phyloP scores from a whole-genome alignment of 2,329 filamentous ascomycete genomes.

The Pseudogymnoascus sp. region DNA sequence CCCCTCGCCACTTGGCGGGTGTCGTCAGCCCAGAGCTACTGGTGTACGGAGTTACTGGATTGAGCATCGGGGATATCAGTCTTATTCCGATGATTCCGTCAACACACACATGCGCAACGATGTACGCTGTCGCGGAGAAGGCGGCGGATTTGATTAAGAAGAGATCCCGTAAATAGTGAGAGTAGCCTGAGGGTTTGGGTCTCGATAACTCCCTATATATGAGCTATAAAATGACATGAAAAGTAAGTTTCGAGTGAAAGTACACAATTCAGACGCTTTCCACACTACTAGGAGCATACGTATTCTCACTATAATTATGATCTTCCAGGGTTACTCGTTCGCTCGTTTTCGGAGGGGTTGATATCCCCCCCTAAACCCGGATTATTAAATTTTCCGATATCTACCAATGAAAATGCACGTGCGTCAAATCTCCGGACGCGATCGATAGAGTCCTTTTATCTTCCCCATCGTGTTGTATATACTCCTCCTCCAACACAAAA shows the following conservation, averaged over 20 bases:
- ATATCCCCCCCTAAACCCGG: background rate
- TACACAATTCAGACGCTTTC: background rate
- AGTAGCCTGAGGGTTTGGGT: background rate
- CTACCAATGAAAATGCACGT: constrained; percentile 9
- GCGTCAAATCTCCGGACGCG: constrained; percentile 4
- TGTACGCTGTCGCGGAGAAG: constrained; percentile 17
- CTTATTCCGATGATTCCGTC: constrained; percentile 24
- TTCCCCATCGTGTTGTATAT: background rate
- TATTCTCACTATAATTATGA: background rate
- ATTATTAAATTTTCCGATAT: background rate
- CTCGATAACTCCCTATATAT: background rate
- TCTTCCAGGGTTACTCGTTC: background rate
- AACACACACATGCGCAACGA: constrained; percentile 6
- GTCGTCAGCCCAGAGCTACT: constrained; percentile 16
- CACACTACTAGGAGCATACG: background rate
- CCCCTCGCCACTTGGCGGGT: constrained; percentile 15
- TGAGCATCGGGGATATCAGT: constrained; percentile 17
- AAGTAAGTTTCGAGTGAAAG: background rate
- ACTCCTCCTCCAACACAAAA: background rate
- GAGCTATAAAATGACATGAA: background rate
- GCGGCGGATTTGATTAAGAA: constrained; percentile 12
- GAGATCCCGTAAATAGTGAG: background rate
- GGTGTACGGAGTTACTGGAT: constrained; percentile 16
- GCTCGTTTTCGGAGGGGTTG: background rate
- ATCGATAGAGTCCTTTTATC: constrained; percentile 9